Conservation (phyloP, 306 rosid genomes). For the Acacia acuminata region DNA sequence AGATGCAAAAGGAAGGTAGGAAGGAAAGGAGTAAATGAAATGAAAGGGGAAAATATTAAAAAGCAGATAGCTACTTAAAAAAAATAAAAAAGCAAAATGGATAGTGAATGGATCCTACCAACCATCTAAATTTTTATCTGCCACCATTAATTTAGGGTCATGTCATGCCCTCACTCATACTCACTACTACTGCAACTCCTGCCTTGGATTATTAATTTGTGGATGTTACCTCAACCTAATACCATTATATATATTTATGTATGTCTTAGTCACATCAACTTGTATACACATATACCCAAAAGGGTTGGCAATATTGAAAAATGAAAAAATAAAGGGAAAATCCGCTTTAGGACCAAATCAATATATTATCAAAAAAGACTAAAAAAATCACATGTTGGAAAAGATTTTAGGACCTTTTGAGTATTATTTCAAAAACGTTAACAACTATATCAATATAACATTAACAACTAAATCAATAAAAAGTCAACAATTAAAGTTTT, state of each 20-base stretch:
- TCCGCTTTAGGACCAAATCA: too few relatives aligned
- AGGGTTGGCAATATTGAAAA: not conserved
- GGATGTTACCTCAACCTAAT: slow-evolving; percentile 35
- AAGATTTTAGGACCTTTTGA: too few relatives aligned
- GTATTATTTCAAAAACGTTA: too few relatives aligned
- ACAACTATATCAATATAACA: too few relatives aligned
- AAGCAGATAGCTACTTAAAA: slow-evolving; percentile 34
- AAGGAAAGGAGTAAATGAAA: slow-evolving; percentile 30
- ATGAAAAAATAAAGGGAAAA: too few relatives aligned
- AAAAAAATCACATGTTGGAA: too few relatives aligned
- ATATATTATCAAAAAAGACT: too few relatives aligned
- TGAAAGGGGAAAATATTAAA: not conserved
- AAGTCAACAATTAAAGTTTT: too few relatives aligned
- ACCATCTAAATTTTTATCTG: slow-evolving; percentile 52
- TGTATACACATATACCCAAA: not conserved
- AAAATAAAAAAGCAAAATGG: not conserved
- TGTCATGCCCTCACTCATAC: slow-evolving; percentile 40
- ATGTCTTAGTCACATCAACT: not conserved
- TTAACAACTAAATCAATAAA: too few relatives aligned
- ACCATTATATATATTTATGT: not conserved
- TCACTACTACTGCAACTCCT: not conserved
- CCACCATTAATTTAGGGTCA: slow-evolving; percentile 49
- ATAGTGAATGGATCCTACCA: slow-evolving; percentile 54
- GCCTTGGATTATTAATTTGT: not conserved
- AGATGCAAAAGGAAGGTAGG: not conserved